Base-by-base conservation (phyloP, 129 eudicot species). In the Ambrosia artemisiifolia region DNA sequence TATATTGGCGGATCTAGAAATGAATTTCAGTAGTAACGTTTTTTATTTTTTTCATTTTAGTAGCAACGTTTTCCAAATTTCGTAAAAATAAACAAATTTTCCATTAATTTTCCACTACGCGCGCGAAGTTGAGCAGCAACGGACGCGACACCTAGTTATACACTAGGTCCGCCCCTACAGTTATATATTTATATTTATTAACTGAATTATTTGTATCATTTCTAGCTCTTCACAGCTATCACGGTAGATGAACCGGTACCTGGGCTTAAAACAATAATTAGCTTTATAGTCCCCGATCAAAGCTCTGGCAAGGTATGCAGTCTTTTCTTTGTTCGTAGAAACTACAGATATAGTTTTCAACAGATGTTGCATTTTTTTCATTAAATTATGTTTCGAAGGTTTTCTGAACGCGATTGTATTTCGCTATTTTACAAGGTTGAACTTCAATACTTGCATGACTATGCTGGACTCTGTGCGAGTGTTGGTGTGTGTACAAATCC, bases 401-500 rank as follows among this genome's bases (percentile, higher is more conserved):
- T 65, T 56, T 46, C 11, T 71, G 32, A 16, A 19, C 59, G 34
- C 44, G 24, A 71, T 77, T 75, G 28, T 79, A 36, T 54, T 72
- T 76, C 43, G 19, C 14, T 18, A 36, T 73, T 64, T 53, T 44
- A 61, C 86, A 17, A 91, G 97, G 59, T 88, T 56, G 97, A 91
- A 79, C 79, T 91, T 65, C 97, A 91, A 77, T 91, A 91, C 76
- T 62, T 88, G 83, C 95, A 91, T 78, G 96, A 88, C 65, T 86
- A 86, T 72, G 91, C 90, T 38, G 96, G 97, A 28, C 55, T 86
- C 68, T 75, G 76, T 77, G 66, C 96, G 12, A 92, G 96, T 70
- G 36, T 92, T 47, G 97, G 97, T 69, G 70, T 86, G 88, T 79
- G 88, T 3, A 85, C 96, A 42, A 92, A 83, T 82, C 97, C 97